phyloP scores from a whole-genome alignment of 2,329 filamentous ascomycete genomes.

The Fusarium siculi region DNA sequence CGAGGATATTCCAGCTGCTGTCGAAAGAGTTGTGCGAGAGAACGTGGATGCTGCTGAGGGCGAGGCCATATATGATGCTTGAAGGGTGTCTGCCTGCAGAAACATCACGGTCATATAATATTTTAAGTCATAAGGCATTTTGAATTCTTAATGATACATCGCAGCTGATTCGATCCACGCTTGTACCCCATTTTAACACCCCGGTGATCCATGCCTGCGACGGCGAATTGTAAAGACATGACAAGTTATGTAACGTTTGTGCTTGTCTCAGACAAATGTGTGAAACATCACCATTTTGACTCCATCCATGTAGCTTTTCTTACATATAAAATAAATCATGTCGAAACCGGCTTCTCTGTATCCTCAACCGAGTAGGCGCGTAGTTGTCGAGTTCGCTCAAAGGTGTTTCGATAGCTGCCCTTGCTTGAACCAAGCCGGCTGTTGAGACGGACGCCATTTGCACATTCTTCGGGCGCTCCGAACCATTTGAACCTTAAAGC shows the following conservation, averaged over 20 bases:
- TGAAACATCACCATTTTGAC: not conserved
- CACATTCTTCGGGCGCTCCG: constrained; percentile 6
- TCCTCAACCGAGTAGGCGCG: not conserved
- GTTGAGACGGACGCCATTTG: constrained; percentile 40
- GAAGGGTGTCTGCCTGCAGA: not conserved
- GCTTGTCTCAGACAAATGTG: not conserved
- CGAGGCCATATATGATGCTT: constrained; percentile 53
- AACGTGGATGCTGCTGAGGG: constrained; percentile 64
- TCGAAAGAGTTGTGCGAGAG: constrained; percentile 60
- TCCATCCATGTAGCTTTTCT: not conserved
- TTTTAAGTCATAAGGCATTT: not conserved
- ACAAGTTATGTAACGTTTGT: not conserved
- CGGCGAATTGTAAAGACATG: not conserved
- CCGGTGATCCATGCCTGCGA: not conserved
- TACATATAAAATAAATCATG: not conserved
- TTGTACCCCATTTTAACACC: not conserved
- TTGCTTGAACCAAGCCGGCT: constrained; percentile 40
- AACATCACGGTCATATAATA: not conserved
- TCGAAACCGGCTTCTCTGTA: not conserved
- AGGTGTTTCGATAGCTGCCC: constrained; percentile 34
- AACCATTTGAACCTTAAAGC: constrained; percentile 22
- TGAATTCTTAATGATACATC: not conserved
- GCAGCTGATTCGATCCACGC: not conserved
- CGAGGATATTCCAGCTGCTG: constrained; percentile 59
- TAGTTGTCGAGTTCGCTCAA: constrained; percentile 33